These are phyloP conservation scores for Diaporthe sp. DNA, from an alignment of 2,329 filamentous ascomycete species.

Conservation along the genomic window DNA sequence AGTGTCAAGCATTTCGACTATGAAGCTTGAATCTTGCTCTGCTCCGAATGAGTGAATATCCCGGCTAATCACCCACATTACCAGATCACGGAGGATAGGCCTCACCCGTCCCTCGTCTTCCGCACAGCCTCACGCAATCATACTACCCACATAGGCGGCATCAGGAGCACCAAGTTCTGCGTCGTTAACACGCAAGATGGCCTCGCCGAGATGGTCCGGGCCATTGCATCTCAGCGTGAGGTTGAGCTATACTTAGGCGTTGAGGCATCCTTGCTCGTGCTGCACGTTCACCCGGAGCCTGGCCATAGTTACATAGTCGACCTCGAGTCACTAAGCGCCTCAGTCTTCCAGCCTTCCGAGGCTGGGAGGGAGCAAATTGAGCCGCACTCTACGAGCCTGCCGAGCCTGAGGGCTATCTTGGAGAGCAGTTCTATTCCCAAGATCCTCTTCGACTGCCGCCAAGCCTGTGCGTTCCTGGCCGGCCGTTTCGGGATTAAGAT, in stretches of 20 bases:
- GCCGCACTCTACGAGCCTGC: rapidly evolving
- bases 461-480: not conserved
- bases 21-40: not conserved
- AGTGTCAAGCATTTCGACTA: not conserved
- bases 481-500: not conserved
- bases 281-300: not conserved
- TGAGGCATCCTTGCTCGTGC: not conserved
- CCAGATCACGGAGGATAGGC: not conserved
- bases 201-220: not conserved
- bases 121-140: not conserved
- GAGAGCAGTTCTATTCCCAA: not conserved
- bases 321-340: not conserved
- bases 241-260: not conserved
- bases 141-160: not conserved
- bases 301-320: not conserved
- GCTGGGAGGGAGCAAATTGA: not conserved
- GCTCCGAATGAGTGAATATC: too few relatives aligned
- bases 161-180: not conserved
- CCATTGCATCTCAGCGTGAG: not conserved
- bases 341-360: not conserved
- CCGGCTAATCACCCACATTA: not conserved
- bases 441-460: not conserved
- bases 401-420: not conserved
- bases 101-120: not conserved
- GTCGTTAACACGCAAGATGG: not conserved